Evolutionary conservation across 2,329 filamentous ascomycete genomes (phyloP).

Genomic region (Talaromyces verruculosus): DNA sequence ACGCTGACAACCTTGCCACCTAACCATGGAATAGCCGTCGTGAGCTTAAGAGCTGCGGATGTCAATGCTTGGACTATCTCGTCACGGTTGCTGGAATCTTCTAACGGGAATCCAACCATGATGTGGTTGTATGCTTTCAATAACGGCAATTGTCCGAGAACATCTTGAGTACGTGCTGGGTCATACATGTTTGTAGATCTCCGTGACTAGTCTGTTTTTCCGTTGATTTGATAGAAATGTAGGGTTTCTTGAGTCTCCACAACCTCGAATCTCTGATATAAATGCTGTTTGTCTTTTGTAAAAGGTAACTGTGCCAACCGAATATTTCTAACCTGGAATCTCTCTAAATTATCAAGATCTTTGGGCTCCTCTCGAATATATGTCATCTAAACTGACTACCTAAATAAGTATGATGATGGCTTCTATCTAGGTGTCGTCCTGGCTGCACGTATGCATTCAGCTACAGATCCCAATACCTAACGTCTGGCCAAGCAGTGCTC

Average conservation of each 20-base stretch:
- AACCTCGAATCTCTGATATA: not conserved
- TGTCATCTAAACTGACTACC: not conserved
- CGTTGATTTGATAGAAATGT: not conserved
- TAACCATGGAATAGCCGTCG: conserved; percentile 28
- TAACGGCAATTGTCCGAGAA: conserved; percentile 24
- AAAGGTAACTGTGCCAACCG: not conserved
- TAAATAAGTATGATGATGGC: not conserved
- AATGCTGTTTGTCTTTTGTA: not conserved
- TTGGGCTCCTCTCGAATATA: not conserved
- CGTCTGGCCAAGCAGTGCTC: not conserved
- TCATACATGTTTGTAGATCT: conserved; percentile 10
- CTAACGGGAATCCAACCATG: conserved; percentile 17
- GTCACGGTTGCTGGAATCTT: not conserved
- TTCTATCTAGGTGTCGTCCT: not conserved
- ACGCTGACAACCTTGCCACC: conserved; percentile 25
- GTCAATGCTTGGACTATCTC: conserved; percentile 18
- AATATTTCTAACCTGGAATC: not conserved
- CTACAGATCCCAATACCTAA: not conserved
- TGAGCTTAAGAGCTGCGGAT: conserved; percentile 22
- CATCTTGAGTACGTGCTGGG: conserved; percentile 18
- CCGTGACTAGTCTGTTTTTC: not conserved
- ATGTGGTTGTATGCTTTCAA: conserved; percentile 26
- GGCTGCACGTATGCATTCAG: not conserved
- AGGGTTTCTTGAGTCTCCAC: not conserved
- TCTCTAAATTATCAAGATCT: not conserved